Conservation (phyloP, 805 yeast species). For the Crinitomyces ghanaensis region DNA sequence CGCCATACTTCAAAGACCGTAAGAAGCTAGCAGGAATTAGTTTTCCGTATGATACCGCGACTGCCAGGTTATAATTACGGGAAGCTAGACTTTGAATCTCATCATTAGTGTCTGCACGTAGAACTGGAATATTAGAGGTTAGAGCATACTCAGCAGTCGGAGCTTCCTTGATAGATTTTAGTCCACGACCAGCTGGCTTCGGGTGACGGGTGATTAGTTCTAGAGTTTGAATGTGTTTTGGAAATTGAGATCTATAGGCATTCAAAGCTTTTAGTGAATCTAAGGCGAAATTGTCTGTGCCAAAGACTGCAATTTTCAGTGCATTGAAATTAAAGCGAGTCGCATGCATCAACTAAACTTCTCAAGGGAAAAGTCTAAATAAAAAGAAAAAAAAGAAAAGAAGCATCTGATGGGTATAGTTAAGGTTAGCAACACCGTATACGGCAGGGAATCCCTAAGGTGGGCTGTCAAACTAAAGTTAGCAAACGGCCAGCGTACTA, state of each 20-base stretch:
- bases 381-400: too few species aligned
- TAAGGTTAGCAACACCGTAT: too few species aligned
- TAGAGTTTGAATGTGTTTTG: constrained; percentile 25
- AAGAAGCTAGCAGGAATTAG: constrained; percentile 61
- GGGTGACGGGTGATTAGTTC: constrained; percentile 56
- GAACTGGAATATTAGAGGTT: constrained; percentile 8
- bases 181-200: constrained; percentile 52
- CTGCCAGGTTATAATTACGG: constrained; percentile 43
- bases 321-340: neutral
- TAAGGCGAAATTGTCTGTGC: constrained; percentile 63
- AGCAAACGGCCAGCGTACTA: too few species aligned
- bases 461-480: too few species aligned
- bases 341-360: too few species aligned
- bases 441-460: too few species aligned
- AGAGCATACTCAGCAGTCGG: constrained; percentile 28
- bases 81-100: constrained; percentile 15
- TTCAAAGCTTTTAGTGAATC: constrained; percentile 35
- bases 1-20: constrained; percentile 40
- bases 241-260: constrained; percentile 14
- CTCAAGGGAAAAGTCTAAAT: too few species aligned
- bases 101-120: constrained; percentile 13
- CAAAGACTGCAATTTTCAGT: constrained; percentile 52
- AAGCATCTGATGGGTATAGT: too few species aligned
- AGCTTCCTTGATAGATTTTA: constrained; percentile 35
- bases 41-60: constrained; percentile 89